Percentiles rank a stretch among this genome's conserved stretches.
Evolutionary conservation across 306 rosid genomes (phyloP).

Genomic region (Fagus crenata): DNA sequence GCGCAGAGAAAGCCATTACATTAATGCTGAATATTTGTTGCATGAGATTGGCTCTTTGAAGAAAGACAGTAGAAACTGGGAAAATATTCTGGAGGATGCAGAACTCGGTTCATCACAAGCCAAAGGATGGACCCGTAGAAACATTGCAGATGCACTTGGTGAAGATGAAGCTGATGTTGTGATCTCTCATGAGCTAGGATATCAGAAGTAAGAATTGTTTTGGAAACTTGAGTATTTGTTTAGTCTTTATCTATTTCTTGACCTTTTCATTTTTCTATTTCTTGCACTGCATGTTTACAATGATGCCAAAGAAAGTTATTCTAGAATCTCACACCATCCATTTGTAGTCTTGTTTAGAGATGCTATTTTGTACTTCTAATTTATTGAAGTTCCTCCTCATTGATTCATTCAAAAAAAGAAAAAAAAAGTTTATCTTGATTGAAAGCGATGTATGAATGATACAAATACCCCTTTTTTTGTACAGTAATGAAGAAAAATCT

Average conservation of each 20-base stretch:
- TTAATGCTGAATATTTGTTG: conserved; percentile 80
- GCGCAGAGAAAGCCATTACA: conserved; percentile 86
- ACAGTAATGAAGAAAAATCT: conserved; percentile 40
- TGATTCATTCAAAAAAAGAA: background rate
- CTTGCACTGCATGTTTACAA: background rate
- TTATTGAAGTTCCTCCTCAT: conserved; percentile 9
- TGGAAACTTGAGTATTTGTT: conserved; percentile 16
- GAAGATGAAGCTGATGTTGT: conserved; percentile 94
- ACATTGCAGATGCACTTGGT: conserved; percentile 96
- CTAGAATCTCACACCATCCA: conserved; percentile 14
- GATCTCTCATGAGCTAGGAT: conserved; percentile 57
- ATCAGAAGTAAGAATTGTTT: conserved; percentile 53
- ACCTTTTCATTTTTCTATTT: conserved; percentile 18
- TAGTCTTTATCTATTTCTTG: conserved; percentile 11
- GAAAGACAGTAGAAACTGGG: conserved; percentile 57
- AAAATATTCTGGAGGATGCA: conserved; percentile 38
- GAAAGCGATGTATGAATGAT: background rate
- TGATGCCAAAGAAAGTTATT: conserved; percentile 1
- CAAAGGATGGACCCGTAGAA: conserved; percentile 54
- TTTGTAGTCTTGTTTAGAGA: background rate
- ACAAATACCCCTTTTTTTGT: conserved; percentile 15
- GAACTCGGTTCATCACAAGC: conserved; percentile 51
- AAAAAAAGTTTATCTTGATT: background rate
- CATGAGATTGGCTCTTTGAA: conserved; percentile 71
- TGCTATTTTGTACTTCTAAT: conserved; percentile 8